Evolutionary conservation across 306 rosid genomes (phyloP).

Genomic region (Nissolia schottii): DNA sequence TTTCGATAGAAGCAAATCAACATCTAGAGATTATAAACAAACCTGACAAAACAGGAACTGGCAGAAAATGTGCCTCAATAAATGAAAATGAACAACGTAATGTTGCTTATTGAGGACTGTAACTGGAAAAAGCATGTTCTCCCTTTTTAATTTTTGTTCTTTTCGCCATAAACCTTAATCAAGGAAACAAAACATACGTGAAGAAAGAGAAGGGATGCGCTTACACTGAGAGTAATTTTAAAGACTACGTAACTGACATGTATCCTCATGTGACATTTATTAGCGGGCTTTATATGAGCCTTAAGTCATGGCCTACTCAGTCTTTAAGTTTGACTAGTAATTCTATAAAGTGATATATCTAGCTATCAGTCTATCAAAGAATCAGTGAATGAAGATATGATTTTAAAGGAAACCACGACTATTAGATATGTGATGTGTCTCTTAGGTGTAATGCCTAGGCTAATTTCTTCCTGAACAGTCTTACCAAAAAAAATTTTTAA

Average conservation of each 20-base stretch:
- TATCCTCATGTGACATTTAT: too few species aligned
- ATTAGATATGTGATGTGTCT: neutral
- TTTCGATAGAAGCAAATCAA: constrained; percentile 10
- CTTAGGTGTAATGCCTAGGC: neutral
- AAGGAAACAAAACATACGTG: neutral
- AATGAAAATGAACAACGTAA: constrained; percentile 4
- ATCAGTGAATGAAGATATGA: neutral
- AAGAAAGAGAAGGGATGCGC: neutral
- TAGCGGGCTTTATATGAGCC: too few species aligned
- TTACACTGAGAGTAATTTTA: neutral
- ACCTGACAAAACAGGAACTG: constrained; percentile 4
- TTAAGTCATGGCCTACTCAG: too few species aligned
- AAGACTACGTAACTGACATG: too few species aligned
- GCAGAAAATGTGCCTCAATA: neutral
- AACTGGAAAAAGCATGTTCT: neutral
- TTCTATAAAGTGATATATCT: neutral
- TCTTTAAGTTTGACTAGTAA: too few species aligned
- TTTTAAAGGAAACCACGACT: neutral
- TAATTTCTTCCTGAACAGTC: neutral
- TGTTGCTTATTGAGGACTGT: neutral
- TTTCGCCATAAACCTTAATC: neutral
- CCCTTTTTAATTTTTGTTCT: neutral
- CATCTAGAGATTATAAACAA: constrained; percentile 10
- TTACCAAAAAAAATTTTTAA: neutral
- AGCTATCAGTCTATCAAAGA: neutral